phyloP scores from a whole-genome alignment of 2,329 filamentous ascomycete genomes.

The Trichoderma aggressivum region DNA sequence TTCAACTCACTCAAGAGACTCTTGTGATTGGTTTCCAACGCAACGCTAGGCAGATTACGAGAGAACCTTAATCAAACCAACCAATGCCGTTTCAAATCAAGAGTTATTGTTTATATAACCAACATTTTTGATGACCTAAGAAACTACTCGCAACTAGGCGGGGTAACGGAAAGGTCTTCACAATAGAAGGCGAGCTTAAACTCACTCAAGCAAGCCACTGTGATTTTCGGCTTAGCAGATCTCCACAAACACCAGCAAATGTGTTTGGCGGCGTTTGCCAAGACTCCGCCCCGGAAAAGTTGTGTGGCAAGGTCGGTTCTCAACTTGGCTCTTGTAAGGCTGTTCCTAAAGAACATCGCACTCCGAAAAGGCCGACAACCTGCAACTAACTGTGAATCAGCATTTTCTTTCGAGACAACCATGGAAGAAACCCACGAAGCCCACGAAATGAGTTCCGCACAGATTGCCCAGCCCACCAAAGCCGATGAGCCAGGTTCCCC shows the following conservation, averaged over 20 bases:
- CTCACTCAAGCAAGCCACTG: background rate
- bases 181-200: background rate
- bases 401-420: background rate
- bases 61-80: background rate
- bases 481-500: background rate
- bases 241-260: background rate
- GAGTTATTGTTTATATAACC: background rate
- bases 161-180: background rate
- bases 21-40: background rate
- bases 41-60: background rate
- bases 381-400: background rate
- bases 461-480: background rate
- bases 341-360: background rate
- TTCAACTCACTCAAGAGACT: background rate
- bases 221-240: background rate
- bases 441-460: background rate
- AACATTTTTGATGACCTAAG: background rate
- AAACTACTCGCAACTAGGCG: background rate
- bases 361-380: background rate
- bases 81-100: background rate
- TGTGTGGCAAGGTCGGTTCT: background rate
- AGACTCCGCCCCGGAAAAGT: background rate
- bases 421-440: background rate
- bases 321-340: background rate
- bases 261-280: background rate